Evolutionary conservation across 164 flowering plant species (phyloP).

Genomic region (Liquidambar formosana): DNA sequence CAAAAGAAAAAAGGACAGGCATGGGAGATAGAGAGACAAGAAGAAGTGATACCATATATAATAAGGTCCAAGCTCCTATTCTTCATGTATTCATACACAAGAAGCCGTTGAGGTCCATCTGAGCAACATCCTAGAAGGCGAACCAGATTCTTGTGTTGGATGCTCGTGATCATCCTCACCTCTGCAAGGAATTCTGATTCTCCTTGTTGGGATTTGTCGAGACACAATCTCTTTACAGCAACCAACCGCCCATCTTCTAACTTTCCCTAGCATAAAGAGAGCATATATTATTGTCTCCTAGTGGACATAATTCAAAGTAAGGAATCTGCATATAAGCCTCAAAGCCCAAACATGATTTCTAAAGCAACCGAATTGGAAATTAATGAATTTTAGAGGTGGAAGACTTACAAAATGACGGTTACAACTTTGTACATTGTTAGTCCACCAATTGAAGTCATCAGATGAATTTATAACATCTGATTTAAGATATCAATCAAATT

Average conservation of each 20-base stretch:
- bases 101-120: slow-evolving; percentile 60
- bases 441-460: no score
- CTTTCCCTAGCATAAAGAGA: slow-evolving; percentile 46
- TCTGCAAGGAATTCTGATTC: slow-evolving; percentile 73
- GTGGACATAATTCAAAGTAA: not conserved
- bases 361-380: no score
- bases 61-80: slow-evolving; percentile 65
- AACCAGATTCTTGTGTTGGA: slow-evolving; percentile 78
- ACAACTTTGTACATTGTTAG: no score
- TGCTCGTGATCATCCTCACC: slow-evolving; percentile 70
- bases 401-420: no score
- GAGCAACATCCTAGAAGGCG: slow-evolving; percentile 80
- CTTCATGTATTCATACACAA: slow-evolving; percentile 75
- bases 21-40: not conserved
- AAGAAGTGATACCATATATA: slow-evolving; percentile 45
- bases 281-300: not conserved
- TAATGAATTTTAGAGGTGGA: no score
- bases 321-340: no score
- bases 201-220: slow-evolving; percentile 69
- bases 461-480: no score
- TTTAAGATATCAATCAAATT: no score
- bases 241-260: slow-evolving; percentile 54
- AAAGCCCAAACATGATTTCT: no score
- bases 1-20: not conserved
- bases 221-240: slow-evolving; percentile 60